A percentile compares a stretch with the other conserved stretches of the same genome.
These are phyloP conservation scores for Neostapfia colusana DNA, from an alignment of 176 grass and related monocot species.

Conservation along the genomic window DNA sequence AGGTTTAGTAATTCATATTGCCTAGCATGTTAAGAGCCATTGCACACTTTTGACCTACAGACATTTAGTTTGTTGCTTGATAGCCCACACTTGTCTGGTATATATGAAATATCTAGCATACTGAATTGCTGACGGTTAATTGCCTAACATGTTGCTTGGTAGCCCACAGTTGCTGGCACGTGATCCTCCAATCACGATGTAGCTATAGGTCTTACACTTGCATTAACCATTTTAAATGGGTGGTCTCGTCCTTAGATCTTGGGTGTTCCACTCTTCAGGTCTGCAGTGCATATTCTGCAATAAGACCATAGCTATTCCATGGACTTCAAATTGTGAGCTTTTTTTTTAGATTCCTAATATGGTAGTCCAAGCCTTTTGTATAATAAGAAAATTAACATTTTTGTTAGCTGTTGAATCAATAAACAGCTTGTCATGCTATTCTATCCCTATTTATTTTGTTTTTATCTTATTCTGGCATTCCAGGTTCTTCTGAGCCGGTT, in stretches of 20 bases:
- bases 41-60: slow-evolving; percentile 14
- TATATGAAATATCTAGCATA: slow-evolving; percentile 10
- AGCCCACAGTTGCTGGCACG: too few relatives aligned
- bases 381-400: background rate
- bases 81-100: slow-evolving; percentile 5
- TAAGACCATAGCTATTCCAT: background rate
- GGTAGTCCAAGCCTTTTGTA: background rate
- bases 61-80: slow-evolving; percentile 33
- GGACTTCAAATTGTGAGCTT: background rate
- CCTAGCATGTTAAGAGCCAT: slow-evolving; percentile 7
- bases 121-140: background rate
- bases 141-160: too few relatives aligned
- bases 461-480: slow-evolving; percentile 33
- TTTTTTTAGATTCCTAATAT: background rate
- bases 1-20: slow-evolving; percentile 13
- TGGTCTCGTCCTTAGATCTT: background rate
- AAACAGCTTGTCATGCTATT: background rate
- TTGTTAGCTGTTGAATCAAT: slow-evolving; percentile 22
- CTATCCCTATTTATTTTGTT: background rate
- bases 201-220: background rate
- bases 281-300: background rate
- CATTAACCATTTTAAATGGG: background rate
- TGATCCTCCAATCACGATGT: background rate
- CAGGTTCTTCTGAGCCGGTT: slow-evolving; percentile 92
- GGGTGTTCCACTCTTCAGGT: background rate